Evolutionary conservation across 2,329 filamentous ascomycete species (phyloP), one percentile per base, ranked within the genome.

Genomic region (Gaeumannomyces sp.): DNA sequence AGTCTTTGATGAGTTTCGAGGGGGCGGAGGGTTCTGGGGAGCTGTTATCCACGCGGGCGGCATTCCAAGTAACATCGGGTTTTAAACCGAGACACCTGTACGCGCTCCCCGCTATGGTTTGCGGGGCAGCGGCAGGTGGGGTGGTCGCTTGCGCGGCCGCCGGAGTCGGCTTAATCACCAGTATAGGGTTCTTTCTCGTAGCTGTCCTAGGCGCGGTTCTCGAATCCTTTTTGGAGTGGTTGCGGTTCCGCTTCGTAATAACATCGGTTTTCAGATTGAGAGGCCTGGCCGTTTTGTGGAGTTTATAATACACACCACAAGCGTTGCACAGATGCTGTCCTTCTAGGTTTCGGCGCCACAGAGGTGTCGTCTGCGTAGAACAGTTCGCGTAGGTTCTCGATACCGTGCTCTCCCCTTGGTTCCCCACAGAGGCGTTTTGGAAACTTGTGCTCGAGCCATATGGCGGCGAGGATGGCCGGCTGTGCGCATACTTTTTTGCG

Each of bases 261-360:
- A 98, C 92, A 75, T 98, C 95, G 0, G 95, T 99, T 80, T 99
- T 99, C 71, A 99, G 80, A 66, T 93, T 97, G 56, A 98, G 81
- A 1, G 95, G 95, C 29, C 95, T 87, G n/a, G 98, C 95, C 11
- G 98, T 95, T 59, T 95, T 95, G 73, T 99, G 95, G 22, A 99
- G 84, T 77, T 99, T 97, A 70, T 97, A 76, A 78, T 98, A 99
- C 57, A 99, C 79, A 28, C 95, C 95, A 74, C 95, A 99, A n/a
- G 95, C 95, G 76, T 99, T 99, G 79, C 95, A 99, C 3, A 99
- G 83, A 4, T 95, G 95, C 73, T 98, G 94, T 0, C 95, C 95
- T 76, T 99, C 95, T 0, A 95, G 95, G 73, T 99, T 98, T 63
- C 95, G 90, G 68, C 95, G 88, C 95, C 95, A 99, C 58, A 99